phyloP scores from a whole-genome alignment of 345 rosid genomes.

The Punica granatum region DNA sequence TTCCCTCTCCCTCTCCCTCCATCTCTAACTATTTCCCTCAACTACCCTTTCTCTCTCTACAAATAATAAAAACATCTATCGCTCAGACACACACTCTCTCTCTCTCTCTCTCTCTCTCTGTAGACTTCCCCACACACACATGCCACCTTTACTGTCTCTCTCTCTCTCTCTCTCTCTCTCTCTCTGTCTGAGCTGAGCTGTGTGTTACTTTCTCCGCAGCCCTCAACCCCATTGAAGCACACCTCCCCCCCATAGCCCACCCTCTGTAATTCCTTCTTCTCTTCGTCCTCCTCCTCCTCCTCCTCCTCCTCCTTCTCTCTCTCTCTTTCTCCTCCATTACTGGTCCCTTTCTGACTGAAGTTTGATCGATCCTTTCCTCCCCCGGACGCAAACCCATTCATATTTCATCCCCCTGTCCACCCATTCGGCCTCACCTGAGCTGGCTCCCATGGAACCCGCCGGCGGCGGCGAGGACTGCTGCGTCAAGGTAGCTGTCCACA shows the following conservation, averaged over 20 bases:
- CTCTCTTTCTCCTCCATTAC: conserved; percentile 9
- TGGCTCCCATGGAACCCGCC: conserved; percentile 41
- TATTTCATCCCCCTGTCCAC: conserved; percentile 13
- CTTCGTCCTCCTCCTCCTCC: neutral
- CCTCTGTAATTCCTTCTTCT: conserved; percentile 12
- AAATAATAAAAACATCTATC: neutral
- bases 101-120: conserved; percentile 14
- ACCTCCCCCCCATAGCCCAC: neutral
- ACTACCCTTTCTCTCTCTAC: conserved; percentile 21
- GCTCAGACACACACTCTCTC: neutral
- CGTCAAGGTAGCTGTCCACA: conserved; percentile 92
- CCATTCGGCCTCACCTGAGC: conserved; percentile 4
- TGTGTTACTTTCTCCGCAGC: neutral
- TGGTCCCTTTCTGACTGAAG: conserved; percentile 1
- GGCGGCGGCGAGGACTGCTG: conserved; percentile 67
- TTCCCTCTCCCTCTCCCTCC: conserved; percentile 22
- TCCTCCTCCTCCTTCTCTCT: conserved; percentile 3
- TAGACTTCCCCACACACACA: conserved; percentile 1
- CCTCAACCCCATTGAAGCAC: conserved; percentile 1
- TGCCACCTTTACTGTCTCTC: conserved; percentile 1
- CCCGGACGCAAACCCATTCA: conserved; percentile 15
- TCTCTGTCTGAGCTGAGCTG: conserved; percentile 1
- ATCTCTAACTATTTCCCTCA: neutral
- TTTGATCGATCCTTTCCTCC: neutral
- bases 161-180: neutral